Evolutionary conservation across 768 basidiomycete species (phyloP).

Genomic region (Rhodotorula kratochvilovae): DNA sequence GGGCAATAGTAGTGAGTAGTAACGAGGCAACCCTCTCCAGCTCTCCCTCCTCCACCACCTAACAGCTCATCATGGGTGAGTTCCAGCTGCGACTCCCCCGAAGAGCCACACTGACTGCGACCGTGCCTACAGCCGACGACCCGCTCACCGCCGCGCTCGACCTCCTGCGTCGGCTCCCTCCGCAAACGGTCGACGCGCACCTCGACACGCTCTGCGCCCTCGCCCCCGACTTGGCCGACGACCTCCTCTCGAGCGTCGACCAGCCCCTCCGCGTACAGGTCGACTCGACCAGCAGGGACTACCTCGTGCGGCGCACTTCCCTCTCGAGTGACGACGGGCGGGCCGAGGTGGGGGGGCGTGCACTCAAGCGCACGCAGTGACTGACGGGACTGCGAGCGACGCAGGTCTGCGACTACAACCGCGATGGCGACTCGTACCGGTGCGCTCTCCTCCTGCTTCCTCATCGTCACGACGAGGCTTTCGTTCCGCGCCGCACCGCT

Average conservation of each 20-base stretch:
- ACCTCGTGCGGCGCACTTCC: constrained; percentile 79
- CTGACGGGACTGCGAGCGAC: too few relatives aligned
- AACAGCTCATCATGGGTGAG: not conserved
- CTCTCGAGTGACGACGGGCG: too few relatives aligned
- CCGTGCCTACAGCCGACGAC: constrained; percentile 12
- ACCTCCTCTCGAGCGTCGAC: constrained; percentile 89
- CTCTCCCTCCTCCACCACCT: not conserved
- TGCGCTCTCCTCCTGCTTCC: too few relatives aligned
- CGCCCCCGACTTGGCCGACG: constrained; percentile 89
- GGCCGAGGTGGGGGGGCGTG: constrained; percentile 72
- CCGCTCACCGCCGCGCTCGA: constrained; percentile 55
- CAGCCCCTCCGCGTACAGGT: constrained; percentile 78
- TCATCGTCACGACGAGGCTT: too few relatives aligned
- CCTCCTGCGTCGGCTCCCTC: constrained; percentile 91
- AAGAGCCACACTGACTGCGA: not conserved
- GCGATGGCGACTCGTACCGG: constrained; percentile 43
- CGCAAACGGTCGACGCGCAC: constrained; percentile 69
- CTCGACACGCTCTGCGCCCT: constrained; percentile 71
- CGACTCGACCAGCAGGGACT: constrained; percentile 77
- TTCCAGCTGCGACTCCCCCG: too few relatives aligned
- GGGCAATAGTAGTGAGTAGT: not conserved
- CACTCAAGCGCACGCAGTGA: too few relatives aligned
- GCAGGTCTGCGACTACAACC: constrained; percentile 44
- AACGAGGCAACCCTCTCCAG: not conserved
- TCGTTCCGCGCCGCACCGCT: too few relatives aligned